These are phyloP conservation scores for Didymella glomerata DNA, from an alignment of 2,329 filamentous ascomycete genomes.

Conservation along the genomic window DNA sequence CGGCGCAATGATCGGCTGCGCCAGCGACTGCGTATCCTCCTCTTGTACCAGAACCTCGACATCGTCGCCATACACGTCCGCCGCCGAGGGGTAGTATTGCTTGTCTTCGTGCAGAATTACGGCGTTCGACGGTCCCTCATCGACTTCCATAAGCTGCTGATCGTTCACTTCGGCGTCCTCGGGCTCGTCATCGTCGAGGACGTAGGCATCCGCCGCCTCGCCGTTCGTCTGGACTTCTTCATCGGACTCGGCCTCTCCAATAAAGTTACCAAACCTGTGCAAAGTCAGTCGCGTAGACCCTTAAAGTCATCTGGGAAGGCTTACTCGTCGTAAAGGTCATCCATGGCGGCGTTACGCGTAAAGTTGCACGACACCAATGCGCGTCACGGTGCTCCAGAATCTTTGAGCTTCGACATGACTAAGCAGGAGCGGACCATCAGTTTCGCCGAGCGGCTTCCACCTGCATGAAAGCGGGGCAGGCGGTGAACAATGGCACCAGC, in stretches of 20 bases:
- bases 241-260: constrained; percentile 92
- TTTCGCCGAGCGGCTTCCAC: constrained; percentile 10
- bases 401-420: constrained; percentile 27
- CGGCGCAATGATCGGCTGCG: constrained; percentile 91
- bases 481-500: constrained; percentile 33
- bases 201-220: constrained; percentile 80
- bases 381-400: constrained; percentile 39
- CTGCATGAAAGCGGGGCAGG: constrained; percentile 17
- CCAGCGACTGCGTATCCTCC: constrained; percentile 92
- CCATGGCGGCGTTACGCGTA: constrained; percentile 66
- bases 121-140: constrained; percentile 91
- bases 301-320: constrained; percentile 6
- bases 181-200: constrained; percentile 72
- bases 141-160: constrained; percentile 92
- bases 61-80: constrained; percentile 92
- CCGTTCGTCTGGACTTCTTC: constrained; percentile 82
- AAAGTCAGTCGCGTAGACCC: constrained; percentile 27
- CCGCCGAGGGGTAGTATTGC: constrained; percentile 98
- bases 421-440: constrained; percentile 24
- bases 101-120: constrained; percentile 99
- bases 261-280: constrained; percentile 93
- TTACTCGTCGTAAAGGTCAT: constrained; percentile 97
- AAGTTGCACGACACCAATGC: constrained; percentile 26
- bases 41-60: constrained; percentile 97
- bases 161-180: constrained; percentile 61